These are phyloP conservation scores for Papiliotrema nemorosa DNA, from an alignment of 1,284 basidiomycete species.

Conservation along the genomic window DNA sequence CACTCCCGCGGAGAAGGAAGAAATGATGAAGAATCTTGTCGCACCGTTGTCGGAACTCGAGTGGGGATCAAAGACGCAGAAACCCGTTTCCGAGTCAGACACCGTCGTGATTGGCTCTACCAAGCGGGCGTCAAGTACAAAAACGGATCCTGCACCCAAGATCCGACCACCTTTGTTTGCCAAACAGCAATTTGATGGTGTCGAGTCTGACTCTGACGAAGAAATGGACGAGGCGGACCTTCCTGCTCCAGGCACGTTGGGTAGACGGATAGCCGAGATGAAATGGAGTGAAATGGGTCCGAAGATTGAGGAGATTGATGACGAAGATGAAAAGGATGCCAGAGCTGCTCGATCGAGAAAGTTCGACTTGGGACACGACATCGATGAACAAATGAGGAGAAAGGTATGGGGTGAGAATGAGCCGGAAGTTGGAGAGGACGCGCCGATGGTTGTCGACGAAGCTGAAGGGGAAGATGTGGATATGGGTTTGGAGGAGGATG, in stretches of 20 bases:
- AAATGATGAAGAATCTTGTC: constrained; percentile 46
- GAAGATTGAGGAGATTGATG: constrained; percentile 34
- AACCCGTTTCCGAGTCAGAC: too few species aligned
- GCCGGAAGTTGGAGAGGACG: constrained; percentile 36
- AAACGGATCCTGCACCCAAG: constrained; percentile 11
- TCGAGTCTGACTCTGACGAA: constrained; percentile 76
- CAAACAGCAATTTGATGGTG: constrained; percentile 74
- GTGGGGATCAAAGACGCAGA: constrained; percentile 46
- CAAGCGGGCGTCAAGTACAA: not conserved
- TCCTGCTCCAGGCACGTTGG: constrained; percentile 34
- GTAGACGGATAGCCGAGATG: constrained; percentile 37
- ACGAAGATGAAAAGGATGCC: constrained; percentile 23
- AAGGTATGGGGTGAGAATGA: constrained; percentile 84
- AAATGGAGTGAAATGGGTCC: constrained; percentile 28
- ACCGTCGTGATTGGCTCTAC: not conserved
- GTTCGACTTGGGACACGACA: constrained; percentile 60
- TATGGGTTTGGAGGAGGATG: constrained; percentile 81
- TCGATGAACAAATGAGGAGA: constrained; percentile 75
- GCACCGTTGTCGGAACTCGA: constrained; percentile 44
- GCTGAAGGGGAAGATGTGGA: constrained; percentile 50
- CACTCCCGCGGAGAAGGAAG: constrained; percentile 31
- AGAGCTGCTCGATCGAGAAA: constrained; percentile 21
- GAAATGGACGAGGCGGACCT: constrained; percentile 56
- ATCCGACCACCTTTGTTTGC: constrained; percentile 70
- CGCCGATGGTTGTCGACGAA: constrained; percentile 10